Percentiles rank a stretch among this genome's conserved stretches.
Evolutionary conservation across 75 land plant species (phyloP).

Genomic region (Cryptomeria japonica): DNA sequence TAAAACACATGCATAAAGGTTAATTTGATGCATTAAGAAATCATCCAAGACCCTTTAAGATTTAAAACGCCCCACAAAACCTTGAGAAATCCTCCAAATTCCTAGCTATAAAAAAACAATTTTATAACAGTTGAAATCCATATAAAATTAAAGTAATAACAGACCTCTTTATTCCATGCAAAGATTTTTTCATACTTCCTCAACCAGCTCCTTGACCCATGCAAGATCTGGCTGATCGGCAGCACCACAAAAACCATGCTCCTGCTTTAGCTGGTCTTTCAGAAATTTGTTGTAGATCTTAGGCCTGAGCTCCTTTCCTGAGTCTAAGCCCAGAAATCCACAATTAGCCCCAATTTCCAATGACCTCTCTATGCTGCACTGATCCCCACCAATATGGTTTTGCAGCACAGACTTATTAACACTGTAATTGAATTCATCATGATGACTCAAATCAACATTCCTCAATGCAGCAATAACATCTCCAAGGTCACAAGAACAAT

Average conservation of each 20-base stretch:
- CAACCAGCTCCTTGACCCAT: constrained; percentile 41
- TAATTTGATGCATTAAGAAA: not conserved
- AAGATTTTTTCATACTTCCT: constrained; percentile 1
- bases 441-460: not conserved
- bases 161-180: not conserved
- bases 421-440: constrained; percentile 1
- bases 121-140: not conserved
- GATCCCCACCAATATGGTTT: not conserved
- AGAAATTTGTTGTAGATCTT: not conserved
- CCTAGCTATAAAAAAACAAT: not conserved
- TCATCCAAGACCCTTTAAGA: not conserved
- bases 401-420: not conserved
- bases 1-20: not conserved
- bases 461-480: constrained; percentile 5
- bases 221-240: constrained; percentile 28
- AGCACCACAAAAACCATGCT: not conserved
- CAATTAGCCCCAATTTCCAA: not conserved
- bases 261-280: constrained; percentile 7
- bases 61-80: not conserved
- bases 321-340: not conserved
- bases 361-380: not conserved
- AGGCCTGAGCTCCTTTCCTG: not conserved
- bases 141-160: not conserved
- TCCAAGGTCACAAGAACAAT: constrained; percentile 2
- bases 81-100: not conserved